phyloP scores from a whole-genome alignment of 441 rosid species.

The Syzygium syzygioides region DNA sequence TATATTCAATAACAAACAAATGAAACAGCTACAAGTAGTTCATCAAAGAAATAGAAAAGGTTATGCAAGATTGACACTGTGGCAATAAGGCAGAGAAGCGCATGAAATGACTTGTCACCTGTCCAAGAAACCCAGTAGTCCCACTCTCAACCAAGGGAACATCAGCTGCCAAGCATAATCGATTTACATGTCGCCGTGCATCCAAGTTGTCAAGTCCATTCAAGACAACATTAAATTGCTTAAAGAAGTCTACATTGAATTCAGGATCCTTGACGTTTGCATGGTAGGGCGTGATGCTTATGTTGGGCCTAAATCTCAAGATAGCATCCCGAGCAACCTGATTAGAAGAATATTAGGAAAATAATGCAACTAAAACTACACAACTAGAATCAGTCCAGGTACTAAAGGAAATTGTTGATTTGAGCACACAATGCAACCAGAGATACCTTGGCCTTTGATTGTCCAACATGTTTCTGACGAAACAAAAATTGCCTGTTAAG shows the following conservation, averaged over 20 bases:
- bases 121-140: slow-evolving; percentile 97
- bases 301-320: slow-evolving; percentile 81
- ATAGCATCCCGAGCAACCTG: slow-evolving; percentile 99
- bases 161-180: slow-evolving; percentile 94
- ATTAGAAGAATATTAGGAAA: neutral
- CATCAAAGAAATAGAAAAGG: neutral
- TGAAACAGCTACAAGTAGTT: neutral
- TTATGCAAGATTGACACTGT: neutral
- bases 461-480: slow-evolving; percentile 92
- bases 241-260: slow-evolving; percentile 84
- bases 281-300: slow-evolving; percentile 74
- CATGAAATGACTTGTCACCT: slow-evolving; percentile 34
- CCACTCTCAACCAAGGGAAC: slow-evolving; percentile 98
- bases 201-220: slow-evolving; percentile 97
- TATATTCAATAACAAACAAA: neutral
- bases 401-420: neutral
- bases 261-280: slow-evolving; percentile 79
- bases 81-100: neutral
- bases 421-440: neutral
- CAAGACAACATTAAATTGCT: slow-evolving; percentile 87
- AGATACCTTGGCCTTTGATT: slow-evolving; percentile 88
- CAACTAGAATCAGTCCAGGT: neutral
- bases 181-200: slow-evolving; percentile 95
- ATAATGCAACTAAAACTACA: neutral
- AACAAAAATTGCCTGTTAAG: slow-evolving; percentile 93